phyloP scores from a whole-genome alignment of 1,284 basidiomycete species.

The Amylostereum areolatum region DNA sequence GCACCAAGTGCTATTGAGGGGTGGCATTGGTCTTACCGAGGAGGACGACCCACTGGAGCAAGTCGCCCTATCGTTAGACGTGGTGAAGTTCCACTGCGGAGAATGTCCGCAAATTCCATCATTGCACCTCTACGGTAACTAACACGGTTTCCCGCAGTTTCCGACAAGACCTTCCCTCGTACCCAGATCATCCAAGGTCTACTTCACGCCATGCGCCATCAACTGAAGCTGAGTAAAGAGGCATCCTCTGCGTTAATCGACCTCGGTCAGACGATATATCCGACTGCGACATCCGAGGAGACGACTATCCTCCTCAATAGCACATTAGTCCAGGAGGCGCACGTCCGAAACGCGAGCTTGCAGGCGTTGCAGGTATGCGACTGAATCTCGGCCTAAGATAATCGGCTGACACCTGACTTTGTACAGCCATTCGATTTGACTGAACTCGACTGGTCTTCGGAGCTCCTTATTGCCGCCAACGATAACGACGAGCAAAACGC shows the following conservation, averaged over 20 bases:
- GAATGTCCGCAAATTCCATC: conserved; percentile 59
- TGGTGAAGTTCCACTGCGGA: conserved; percentile 81
- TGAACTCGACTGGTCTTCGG: conserved; percentile 88
- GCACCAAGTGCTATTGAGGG: conserved; percentile 59
- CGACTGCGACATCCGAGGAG: conserved; percentile 61
- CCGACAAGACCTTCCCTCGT: conserved; percentile 68
- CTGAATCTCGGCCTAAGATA: background rate
- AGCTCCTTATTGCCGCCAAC: conserved; percentile 87
- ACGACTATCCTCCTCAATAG: conserved; percentile 65
- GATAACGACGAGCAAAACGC: conserved; percentile 93
- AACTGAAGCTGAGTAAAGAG: conserved; percentile 83
- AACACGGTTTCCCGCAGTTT: conserved; percentile 40
- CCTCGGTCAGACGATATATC: conserved; percentile 77
- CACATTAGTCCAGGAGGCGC: conserved; percentile 82
- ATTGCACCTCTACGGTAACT: conserved; percentile 1
- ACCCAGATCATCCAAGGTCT: conserved; percentile 67
- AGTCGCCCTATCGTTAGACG: conserved; percentile 77
- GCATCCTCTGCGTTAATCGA: conserved; percentile 82
- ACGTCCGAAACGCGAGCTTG: conserved; percentile 86
- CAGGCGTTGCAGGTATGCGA: conserved; percentile 77
- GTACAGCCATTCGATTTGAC: conserved; percentile 88
- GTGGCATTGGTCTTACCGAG: conserved; percentile 56
- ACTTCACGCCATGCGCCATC: conserved; percentile 69
- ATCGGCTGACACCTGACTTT: background rate
- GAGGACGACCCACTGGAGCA: conserved; percentile 87